A percentile compares a stretch with the other conserved stretches of the same genome.
These are phyloP conservation scores for Begonia fuchsioides DNA, from an alignment of 306 rosid genomes.

Conservation along the genomic window DNA sequence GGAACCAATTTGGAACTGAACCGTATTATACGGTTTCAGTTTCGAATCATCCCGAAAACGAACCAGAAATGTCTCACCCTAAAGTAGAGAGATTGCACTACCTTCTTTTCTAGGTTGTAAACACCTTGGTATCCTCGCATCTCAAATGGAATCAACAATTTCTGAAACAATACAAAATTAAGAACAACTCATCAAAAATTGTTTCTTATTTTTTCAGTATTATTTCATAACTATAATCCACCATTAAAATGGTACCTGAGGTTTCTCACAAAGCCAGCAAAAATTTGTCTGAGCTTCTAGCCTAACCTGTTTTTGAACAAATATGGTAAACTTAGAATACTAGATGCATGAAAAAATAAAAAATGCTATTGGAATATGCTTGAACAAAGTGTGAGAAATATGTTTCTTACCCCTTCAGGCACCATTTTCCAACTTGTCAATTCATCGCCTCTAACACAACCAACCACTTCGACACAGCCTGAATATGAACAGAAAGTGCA, in stretches of 20 bases:
- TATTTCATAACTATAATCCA: not conserved
- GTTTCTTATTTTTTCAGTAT: too few relatives aligned
- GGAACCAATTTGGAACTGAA: too few relatives aligned
- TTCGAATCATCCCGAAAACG: too few relatives aligned
- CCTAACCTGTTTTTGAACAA: slow-evolving; percentile 45
- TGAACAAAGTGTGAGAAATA: not conserved
- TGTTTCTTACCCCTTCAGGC: slow-evolving; percentile 55
- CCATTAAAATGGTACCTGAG: slow-evolving; percentile 37
- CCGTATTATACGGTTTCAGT: too few relatives aligned
- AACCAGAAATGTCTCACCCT: too few relatives aligned
- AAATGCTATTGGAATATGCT: not conserved
- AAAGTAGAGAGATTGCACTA: slow-evolving; percentile 5
- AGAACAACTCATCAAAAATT: not conserved
- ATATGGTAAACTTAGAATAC: slow-evolving; percentile 7
- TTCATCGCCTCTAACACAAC: slow-evolving; percentile 67
- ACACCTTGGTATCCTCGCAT: slow-evolving; percentile 94
- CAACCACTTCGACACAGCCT: slow-evolving; percentile 86
- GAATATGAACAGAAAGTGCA: not conserved
- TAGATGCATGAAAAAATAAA: not conserved
- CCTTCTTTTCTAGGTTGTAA: slow-evolving; percentile 79
- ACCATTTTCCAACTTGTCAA: slow-evolving; percentile 70
- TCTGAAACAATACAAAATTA: slow-evolving; percentile 24
- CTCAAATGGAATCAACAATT: slow-evolving; percentile 80
- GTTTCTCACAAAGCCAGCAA: slow-evolving; percentile 89
- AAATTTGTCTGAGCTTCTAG: slow-evolving; percentile 72